Base-by-base conservation (phyloP, 2,329 filamentous ascomycete species). In the Sarocladiaceae sp. region DNA sequence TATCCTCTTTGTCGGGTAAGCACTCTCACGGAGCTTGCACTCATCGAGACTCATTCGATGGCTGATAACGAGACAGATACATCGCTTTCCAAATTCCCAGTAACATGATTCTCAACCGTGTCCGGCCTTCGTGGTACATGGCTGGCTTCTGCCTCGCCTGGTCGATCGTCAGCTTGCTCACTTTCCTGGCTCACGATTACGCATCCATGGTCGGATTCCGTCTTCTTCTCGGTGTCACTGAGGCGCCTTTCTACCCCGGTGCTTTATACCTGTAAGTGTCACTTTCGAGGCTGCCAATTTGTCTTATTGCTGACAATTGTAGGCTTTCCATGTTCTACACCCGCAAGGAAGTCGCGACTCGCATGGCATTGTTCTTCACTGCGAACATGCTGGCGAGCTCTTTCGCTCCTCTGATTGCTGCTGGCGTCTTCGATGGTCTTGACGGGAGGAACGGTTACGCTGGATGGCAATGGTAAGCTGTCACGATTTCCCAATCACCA, bases 311-410 rank as follows among this genome's bases (percentile, higher is more conserved):
- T 68, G 66, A 44, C 65, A 65, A 1, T 3, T 63, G 60, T 53
- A 56, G 62, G 54, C 53, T 62, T 2, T 11, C 73, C 0, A 60
- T 75, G 0, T 77, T 78, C 52, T 87, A 88, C 59, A 86, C 82
- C 1, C 73, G 82, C 22, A 79, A 79, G 57, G 84, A 85, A 60
- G 67, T 84, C 1, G 79, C 76, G 4, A 70, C 83, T 17, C 71
- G 82, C 17, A 84, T 81, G 31, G 77, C 80, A 11, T 69, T 83
- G 12, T 71, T 66, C 13, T 66, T 74, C 46, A 80, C 81, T 1
- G 85, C 82, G 0, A 80, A 81, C 4, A 70, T 87, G 17, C 73
- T 87, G 4, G 82, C 80, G 2, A 82, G 82, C 2, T 83, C 84
- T 1, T 87, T 88, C 59, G 83, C 81, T 2, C 83, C 81, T 2